Evolutionary conservation across 257 asterid species (phyloP).

Genomic region (Salvia miltiorrhiza): DNA sequence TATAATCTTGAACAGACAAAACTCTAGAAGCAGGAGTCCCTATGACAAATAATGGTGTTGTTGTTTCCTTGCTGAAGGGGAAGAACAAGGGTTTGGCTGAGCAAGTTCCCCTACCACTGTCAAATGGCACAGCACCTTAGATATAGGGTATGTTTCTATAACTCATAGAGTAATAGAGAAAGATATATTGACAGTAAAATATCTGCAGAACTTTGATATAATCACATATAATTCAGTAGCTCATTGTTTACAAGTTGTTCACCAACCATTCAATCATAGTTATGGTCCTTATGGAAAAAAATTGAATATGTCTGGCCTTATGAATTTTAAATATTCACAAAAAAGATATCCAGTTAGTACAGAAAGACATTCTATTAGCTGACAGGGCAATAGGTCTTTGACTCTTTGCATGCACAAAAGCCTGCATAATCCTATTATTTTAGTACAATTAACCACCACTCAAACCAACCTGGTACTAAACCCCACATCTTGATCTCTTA

Average conservation of each 20-base stretch:
- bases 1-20: neutral
- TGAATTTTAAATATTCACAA: neutral
- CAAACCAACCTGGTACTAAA: neutral
- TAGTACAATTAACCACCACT: neutral
- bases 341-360: neutral
- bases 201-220: neutral
- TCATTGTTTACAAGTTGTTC: neutral
- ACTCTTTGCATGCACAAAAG: neutral
- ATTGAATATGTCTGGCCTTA: neutral
- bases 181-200: neutral
- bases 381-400: neutral
- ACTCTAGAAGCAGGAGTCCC: neutral
- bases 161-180: constrained; percentile 2
- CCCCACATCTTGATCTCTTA: neutral
- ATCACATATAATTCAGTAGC: constrained; percentile 3
- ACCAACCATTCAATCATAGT: neutral
- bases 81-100: neutral
- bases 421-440: neutral
- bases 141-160: neutral
- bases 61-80: neutral
- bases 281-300: neutral
- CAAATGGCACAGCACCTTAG: neutral
- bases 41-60: neutral
- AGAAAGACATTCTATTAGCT: neutral
- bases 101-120: neutral